Conservation (phyloP, 495 filamentous ascomycete species). For the Apodospora peruviana region DNA sequence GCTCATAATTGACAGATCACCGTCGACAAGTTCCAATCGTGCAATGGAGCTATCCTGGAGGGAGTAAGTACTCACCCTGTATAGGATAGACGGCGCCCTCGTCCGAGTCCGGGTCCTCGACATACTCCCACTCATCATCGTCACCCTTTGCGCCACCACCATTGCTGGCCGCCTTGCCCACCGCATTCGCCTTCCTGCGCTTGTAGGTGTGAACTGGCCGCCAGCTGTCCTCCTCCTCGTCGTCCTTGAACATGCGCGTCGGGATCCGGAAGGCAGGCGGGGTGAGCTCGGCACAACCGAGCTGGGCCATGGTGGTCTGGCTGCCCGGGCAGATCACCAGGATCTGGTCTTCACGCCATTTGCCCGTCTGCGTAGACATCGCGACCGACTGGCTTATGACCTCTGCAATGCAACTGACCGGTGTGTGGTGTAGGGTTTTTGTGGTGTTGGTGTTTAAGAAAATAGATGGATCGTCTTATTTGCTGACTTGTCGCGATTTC, state of each 20-base stretch:
- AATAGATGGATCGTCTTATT: background rate
- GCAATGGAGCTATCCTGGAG: no score
- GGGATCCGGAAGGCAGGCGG: constrained; percentile 74
- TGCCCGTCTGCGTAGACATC: constrained; percentile 43
- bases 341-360: constrained; percentile 51
- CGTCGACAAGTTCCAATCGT: no score
- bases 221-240: constrained; percentile 70
- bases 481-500: constrained; percentile 1
- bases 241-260: constrained; percentile 89
- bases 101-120: constrained; percentile 81
- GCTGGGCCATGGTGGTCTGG: constrained; percentile 86
- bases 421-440: background rate
- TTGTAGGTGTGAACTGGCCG: constrained; percentile 78
- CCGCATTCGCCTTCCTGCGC: constrained; percentile 42
- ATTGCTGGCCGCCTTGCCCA: constrained; percentile 3
- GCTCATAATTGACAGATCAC: no score
- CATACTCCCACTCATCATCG: constrained; percentile 52
- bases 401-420: background rate
- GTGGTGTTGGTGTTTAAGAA: background rate
- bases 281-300: constrained; percentile 88
- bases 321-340: constrained; percentile 89
- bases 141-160: constrained; percentile 15
- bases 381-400: constrained; percentile 4
- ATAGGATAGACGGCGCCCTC: constrained; percentile 90
- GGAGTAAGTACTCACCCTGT: constrained; percentile 30